A percentile compares a stretch with the other conserved stretches of the same genome.
Evolutionary conservation across 176 grass and related monocot genomes (phyloP).

Genomic region (Phoenix dactylifera): DNA sequence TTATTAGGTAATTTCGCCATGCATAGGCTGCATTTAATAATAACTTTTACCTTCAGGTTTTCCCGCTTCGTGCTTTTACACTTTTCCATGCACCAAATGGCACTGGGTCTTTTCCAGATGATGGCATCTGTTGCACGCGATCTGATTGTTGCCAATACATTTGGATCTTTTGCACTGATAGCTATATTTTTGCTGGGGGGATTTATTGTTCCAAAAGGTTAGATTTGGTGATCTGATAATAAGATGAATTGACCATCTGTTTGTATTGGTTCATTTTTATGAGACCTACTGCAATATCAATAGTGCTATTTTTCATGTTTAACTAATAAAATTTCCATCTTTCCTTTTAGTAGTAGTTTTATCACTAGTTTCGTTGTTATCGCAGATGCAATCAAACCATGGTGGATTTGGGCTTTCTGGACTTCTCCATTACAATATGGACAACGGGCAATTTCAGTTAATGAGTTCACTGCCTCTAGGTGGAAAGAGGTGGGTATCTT

Average conservation of each 20-base stretch:
- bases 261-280: neutral
- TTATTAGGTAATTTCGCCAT: too few species aligned
- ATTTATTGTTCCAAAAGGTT: conserved; percentile 68
- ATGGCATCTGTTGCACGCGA: conserved; percentile 65
- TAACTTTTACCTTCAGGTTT: conserved; percentile 27
- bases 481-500: conserved; percentile 37
- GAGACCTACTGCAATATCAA: neutral
- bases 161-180: conserved; percentile 47
- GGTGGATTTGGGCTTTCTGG: conserved; percentile 72
- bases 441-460: conserved; percentile 64
- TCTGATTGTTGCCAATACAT: conserved; percentile 50
- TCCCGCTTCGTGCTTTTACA: conserved; percentile 52
- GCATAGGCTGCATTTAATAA: neutral
- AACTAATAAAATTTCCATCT: too few species aligned
- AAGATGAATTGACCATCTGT: neutral
- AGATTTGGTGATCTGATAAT: neutral
- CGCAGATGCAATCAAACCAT: conserved; percentile 41
- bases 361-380: neutral
- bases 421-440: conserved; percentile 63
- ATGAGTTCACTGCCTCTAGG: conserved; percentile 51
- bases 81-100: conserved; percentile 78
- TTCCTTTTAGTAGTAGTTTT: neutral
- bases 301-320: too few species aligned
- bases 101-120: conserved; percentile 59
- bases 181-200: conserved; percentile 57